Evolutionary conservation across 2,329 filamentous ascomycete species (phyloP), one percentile per base, ranked within the genome.

Genomic region (Xylariales sp.): DNA sequence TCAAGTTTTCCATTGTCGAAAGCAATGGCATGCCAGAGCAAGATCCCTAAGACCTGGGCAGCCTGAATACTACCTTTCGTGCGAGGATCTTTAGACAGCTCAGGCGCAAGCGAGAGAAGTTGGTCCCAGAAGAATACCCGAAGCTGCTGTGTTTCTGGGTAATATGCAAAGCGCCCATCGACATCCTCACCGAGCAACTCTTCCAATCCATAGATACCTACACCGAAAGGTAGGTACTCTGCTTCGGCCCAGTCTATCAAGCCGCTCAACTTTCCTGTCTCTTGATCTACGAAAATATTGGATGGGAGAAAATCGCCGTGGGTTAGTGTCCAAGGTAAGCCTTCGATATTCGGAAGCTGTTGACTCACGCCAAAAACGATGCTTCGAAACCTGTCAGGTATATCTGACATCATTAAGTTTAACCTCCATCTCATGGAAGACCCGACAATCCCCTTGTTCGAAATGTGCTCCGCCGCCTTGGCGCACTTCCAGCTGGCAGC

Each of bases 181-280:
- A 49, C 53, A n/a, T 69, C 50, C 40, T 63, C 60, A 1, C 78
- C 76, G 1, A 84, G 59, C 1, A 83, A 50, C 53, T 78, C 69
- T 50, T 83, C 78, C 0, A 83, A 54, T 0, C 78, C 78, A 46
- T 81, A 83, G 29, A 81, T 54, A 18, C 70, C 72, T 4, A 74
- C 62, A 0, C 79, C 80, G 46, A 81, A 78, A 0, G 78, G 78
- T 7, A 81, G 52, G 42, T 62, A 69, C 50, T 83, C 78, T 0
- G 72, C 76, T 50, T 84, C 80, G 0, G 76, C 75, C 80, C 79
- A 84, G 50, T 84, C 81, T 0, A 84, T 63, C 1, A 83, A 41
- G 2, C 78, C 81, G 0, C 51, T 62, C 6, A 83, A 50, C 3
- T 47, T 38, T 37, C 71, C 73, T 0, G 63, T 64, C 2, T 55